These are phyloP conservation scores for Adenanthera pavonina DNA, from an alignment of 306 rosid genomes.

Conservation along the genomic window DNA sequence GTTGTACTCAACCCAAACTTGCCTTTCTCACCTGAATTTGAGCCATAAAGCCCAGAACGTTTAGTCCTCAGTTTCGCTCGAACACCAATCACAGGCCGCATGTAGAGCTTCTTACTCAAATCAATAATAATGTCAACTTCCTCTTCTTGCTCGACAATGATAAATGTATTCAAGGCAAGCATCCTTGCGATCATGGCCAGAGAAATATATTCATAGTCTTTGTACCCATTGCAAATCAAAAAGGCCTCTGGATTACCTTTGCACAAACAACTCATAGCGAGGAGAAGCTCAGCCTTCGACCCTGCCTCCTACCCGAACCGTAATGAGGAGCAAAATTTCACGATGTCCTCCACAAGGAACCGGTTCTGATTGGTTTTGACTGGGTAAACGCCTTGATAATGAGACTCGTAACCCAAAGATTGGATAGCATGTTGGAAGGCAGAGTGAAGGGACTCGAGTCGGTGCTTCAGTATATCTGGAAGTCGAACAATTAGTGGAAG, in stretches of 20 bases:
- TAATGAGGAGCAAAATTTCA: constrained; percentile 65
- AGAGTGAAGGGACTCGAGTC: constrained; percentile 74
- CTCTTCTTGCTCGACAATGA: constrained; percentile 88
- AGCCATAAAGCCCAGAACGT: constrained; percentile 86
- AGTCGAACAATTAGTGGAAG: constrained; percentile 80
- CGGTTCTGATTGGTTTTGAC: constrained; percentile 94
- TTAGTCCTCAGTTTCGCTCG: constrained; percentile 89
- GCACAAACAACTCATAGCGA: constrained; percentile 90
- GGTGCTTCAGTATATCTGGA: constrained; percentile 77
- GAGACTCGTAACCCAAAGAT: constrained; percentile 64
- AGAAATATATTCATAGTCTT: constrained; percentile 75
- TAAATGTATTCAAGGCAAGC: constrained; percentile 72
- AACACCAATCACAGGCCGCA: constrained; percentile 75
- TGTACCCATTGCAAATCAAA: constrained; percentile 80
- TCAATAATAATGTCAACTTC: constrained; percentile 78
- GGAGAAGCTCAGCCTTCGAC: constrained; percentile 85
- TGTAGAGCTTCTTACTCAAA: constrained; percentile 63
- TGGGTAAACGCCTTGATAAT: constrained; percentile 91
- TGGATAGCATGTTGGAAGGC: constrained; percentile 76
- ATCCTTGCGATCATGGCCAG: constrained; percentile 78
- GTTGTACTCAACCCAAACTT: constrained; percentile 81
- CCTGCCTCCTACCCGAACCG: constrained; percentile 94
- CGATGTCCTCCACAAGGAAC: constrained; percentile 87
- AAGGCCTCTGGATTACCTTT: constrained; percentile 73
- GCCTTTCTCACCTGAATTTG: constrained; percentile 91